Percentiles rank a stretch among this genome's conserved stretches.
phyloP scores from a whole-genome alignment of 768 basidiomycete genomes.

The Phlegmacium glaucopus region DNA sequence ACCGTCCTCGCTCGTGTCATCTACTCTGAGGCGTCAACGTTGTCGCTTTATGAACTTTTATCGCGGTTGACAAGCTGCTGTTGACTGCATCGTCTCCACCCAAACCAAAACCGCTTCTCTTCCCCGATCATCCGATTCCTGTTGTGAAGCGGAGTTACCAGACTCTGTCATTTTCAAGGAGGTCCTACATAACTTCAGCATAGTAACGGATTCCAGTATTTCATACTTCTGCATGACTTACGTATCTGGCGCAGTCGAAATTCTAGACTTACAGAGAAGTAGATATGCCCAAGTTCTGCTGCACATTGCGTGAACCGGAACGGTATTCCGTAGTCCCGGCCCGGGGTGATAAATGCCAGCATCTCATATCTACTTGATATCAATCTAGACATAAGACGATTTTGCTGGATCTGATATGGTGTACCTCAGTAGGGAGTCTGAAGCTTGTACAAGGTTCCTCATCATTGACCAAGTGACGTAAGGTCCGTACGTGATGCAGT shows the following conservation, averaged over 20 bases:
- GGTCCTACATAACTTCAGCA: conserved; percentile 21
- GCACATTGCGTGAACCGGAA: conserved; percentile 38
- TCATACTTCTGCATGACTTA: conserved; percentile 33
- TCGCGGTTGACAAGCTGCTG: no score
- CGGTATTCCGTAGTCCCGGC: conserved; percentile 46
- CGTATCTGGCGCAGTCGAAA: conserved; percentile 27
- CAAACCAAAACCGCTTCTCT: no score
- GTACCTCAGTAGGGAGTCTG: conserved; percentile 1
- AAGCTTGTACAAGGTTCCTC: conserved; percentile 27
- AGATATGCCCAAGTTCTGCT: conserved; percentile 28
- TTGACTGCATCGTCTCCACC: no score
- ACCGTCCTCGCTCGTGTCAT: no score
- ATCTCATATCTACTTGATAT: neutral
- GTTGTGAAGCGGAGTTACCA: conserved; percentile 31
- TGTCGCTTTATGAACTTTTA: no score
- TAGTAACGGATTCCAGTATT: conserved; percentile 4
- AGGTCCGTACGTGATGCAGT: conserved; percentile 7
- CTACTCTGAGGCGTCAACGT: no score
- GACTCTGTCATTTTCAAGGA: conserved; percentile 24
- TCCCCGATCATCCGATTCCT: conserved; percentile 1
- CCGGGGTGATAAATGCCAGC: conserved; percentile 35
- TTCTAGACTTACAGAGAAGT: conserved; percentile 40
- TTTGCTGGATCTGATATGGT: conserved; percentile 20
- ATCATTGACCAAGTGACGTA: conserved; percentile 20
- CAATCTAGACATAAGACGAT: conserved; percentile 24